Percentiles rank a stretch among this genome's conserved stretches.
Evolutionary conservation across 139 green algal species (phyloP).

Genomic region (Gonium pectorale): DNA sequence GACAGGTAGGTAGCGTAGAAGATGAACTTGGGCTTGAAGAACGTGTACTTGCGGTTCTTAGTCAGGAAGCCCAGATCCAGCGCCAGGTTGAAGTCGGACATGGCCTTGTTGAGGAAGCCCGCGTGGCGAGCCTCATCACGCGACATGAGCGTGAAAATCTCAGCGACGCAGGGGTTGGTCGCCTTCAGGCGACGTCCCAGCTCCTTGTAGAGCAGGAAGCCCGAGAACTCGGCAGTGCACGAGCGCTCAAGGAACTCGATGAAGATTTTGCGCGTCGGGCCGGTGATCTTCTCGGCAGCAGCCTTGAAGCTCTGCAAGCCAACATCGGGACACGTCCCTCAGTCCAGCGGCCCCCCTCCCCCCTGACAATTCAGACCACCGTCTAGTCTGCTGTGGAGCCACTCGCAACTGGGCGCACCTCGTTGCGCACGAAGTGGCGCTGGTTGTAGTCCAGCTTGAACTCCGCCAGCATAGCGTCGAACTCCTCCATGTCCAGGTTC

Average conservation of each 20-base stretch:
- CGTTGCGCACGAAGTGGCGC: constrained; percentile 98
- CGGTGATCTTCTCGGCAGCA: constrained; percentile 88
- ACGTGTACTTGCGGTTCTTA: constrained; percentile 92
- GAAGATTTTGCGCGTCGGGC: constrained; percentile 94
- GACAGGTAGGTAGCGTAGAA: constrained; percentile 98
- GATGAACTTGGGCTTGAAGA: constrained; percentile 99
- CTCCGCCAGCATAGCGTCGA: constrained; percentile 91
- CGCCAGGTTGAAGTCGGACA: constrained; percentile 60
- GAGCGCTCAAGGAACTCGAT: constrained; percentile 98
- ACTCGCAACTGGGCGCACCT: constrained; percentile 48
- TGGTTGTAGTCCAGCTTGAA: constrained; percentile 99
- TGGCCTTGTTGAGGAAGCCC: constrained; percentile 98
- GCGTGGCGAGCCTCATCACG: constrained; percentile 98
- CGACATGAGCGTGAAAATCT: constrained; percentile 98
- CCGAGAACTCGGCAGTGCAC: constrained; percentile 99
- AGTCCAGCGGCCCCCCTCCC: too few species aligned
- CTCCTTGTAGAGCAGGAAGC: constrained; percentile 99
- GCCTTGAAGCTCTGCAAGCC: constrained; percentile 86
- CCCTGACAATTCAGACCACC: too few species aligned
- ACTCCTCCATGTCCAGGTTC: constrained; percentile 92
- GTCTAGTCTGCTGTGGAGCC: too few species aligned
- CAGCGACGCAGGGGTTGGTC: constrained; percentile 89
- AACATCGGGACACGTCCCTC: too few species aligned
- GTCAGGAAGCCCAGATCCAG: constrained; percentile 98
- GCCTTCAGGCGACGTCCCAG: constrained; percentile 96